Percentiles rank a stretch among this genome's conserved stretches.
Evolutionary conservation across 441 rosid species (phyloP).

Genomic region (Arabidopsis lyrata): DNA sequence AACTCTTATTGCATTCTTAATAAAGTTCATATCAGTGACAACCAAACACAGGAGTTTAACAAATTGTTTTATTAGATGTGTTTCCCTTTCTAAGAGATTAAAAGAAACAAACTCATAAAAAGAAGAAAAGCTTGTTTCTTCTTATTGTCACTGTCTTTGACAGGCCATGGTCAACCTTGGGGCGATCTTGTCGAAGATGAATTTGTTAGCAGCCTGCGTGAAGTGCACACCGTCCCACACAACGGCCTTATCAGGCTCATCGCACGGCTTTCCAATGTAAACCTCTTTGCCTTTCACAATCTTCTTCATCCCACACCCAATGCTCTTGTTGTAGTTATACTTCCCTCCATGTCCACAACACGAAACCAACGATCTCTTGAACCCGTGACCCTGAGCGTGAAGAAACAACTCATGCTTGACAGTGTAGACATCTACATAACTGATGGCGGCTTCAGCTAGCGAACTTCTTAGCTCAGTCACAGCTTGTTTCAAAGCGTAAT

Average conservation of each 20-base stretch:
- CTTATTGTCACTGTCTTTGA: slow-evolving; percentile 36
- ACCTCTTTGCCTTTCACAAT: slow-evolving; percentile 55
- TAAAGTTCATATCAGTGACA: neutral
- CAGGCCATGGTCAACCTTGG: slow-evolving; percentile 58
- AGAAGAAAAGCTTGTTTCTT: neutral
- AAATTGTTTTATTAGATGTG: neutral
- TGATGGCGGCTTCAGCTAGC: slow-evolving; percentile 56
- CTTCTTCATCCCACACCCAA: slow-evolving; percentile 65
- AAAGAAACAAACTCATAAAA: slow-evolving; percentile 15
- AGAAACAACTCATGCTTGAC: slow-evolving; percentile 53
- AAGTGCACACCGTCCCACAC: slow-evolving; percentile 89
- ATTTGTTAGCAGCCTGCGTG: slow-evolving; percentile 73
- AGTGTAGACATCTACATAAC: slow-evolving; percentile 70
- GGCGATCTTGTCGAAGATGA: slow-evolving; percentile 57
- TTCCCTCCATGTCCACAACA: slow-evolving; percentile 84
- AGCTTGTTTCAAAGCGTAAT: slow-evolving; percentile 49
- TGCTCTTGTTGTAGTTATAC: slow-evolving; percentile 62
- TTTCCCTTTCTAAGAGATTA: neutral
- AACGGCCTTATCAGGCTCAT: slow-evolving; percentile 58
- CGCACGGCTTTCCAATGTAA: slow-evolving; percentile 58
- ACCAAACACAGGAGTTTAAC: neutral
- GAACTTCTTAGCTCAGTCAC: slow-evolving; percentile 52
- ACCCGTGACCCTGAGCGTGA: slow-evolving; percentile 53
- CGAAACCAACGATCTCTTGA: slow-evolving; percentile 52
- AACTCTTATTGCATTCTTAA: slow-evolving; percentile 5